phyloP scores from a whole-genome alignment of 805 yeast species.

The Spathaspora boniae region DNA sequence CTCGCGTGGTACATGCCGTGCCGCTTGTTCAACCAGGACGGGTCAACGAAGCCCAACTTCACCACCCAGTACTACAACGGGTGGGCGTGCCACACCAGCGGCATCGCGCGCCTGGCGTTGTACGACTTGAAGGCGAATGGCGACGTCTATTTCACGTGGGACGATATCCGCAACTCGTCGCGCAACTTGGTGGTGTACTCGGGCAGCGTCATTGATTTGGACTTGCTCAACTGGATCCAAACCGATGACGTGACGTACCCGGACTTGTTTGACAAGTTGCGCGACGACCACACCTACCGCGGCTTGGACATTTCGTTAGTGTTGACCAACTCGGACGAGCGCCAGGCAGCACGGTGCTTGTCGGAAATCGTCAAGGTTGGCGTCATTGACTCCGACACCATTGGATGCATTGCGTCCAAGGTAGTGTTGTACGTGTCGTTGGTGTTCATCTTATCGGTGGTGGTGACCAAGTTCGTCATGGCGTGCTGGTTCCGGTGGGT shows the following conservation, averaged over 20 bases:
- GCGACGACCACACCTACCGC: constrained; percentile 47
- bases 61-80: constrained; percentile 69
- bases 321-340: constrained; percentile 60
- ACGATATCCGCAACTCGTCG: constrained; percentile 63
- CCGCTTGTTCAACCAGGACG: constrained; percentile 63
- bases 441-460: constrained; percentile 80
- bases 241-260: constrained; percentile 72
- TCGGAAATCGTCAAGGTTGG: constrained; percentile 88
- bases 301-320: constrained; percentile 84
- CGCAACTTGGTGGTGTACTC: constrained; percentile 84
- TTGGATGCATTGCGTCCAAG: constrained; percentile 91
- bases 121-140: constrained; percentile 59
- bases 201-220: constrained; percentile 84
- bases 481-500: constrained; percentile 91
- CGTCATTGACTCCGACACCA: constrained; percentile 77
- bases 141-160: constrained; percentile 88
- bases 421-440: constrained; percentile 79
- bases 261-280: constrained; percentile 59
- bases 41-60: constrained; percentile 63
- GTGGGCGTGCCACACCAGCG: constrained; percentile 87
- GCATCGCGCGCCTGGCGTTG: constrained; percentile 63
- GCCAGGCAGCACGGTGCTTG: constrained; percentile 76
- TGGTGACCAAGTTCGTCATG: constrained; percentile 69
- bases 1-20: constrained; percentile 98
- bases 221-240: constrained; percentile 71